A percentile compares a stretch with the other conserved stretches of the same genome.
Evolutionary conservation across 306 rosid genomes (phyloP).

Genomic region (Dalbergia cultrata): DNA sequence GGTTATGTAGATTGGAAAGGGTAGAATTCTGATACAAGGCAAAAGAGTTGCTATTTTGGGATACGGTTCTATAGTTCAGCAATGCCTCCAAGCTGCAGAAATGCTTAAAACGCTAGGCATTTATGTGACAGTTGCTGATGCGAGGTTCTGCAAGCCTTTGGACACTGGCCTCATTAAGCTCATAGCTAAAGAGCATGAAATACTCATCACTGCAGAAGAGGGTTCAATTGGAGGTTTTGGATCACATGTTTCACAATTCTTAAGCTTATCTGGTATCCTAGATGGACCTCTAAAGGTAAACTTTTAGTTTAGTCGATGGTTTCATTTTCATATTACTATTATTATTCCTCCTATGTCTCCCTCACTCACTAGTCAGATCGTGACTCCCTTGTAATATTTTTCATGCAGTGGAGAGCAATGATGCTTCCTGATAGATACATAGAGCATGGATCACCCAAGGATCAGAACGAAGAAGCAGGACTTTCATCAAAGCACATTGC

Average conservation of each 20-base stretch:
- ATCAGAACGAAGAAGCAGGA: conserved; percentile 80
- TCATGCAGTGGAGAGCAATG: conserved; percentile 83
- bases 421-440: conserved; percentile 94
- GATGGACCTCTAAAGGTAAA: conserved; percentile 88
- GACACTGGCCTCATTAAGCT: conserved; percentile 71
- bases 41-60: conserved; percentile 81
- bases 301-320: conserved; percentile 7
- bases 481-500: conserved; percentile 80
- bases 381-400: conserved; percentile 21
- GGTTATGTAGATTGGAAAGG: conserved; percentile 80
- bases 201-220: conserved; percentile 84
- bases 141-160: conserved; percentile 94
- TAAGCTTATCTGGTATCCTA: conserved; percentile 77
- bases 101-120: conserved; percentile 62
- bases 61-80: conserved; percentile 81
- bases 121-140: conserved; percentile 85
- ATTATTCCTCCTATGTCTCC: not conserved
- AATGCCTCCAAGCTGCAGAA: conserved; percentile 72
- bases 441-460: conserved; percentile 82
- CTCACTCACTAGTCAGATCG: not conserved
- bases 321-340: not conserved
- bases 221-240: conserved; percentile 97
- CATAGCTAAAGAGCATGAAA: conserved; percentile 81
- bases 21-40: conserved; percentile 78
- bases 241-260: conserved; percentile 85